A percentile compares a stretch with the other conserved stretches of the same genome.
These are phyloP conservation scores for Clonostachys sp. DNA, from an alignment of 2,329 filamentous ascomycete species.

Conservation along the genomic window DNA sequence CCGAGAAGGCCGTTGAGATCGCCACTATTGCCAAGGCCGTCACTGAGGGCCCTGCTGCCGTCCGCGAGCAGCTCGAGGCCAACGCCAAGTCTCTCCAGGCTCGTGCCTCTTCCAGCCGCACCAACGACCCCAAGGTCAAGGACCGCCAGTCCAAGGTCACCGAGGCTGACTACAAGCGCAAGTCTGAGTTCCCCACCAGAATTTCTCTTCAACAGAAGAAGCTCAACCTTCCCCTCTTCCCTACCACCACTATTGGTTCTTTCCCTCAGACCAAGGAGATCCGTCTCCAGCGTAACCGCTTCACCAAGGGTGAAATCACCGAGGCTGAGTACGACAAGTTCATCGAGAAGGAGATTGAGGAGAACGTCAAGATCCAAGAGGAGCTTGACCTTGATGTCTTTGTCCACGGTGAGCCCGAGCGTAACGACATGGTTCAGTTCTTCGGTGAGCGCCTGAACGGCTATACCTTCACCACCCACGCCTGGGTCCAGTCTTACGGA, in stretches of 20 bases:
- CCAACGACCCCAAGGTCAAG: slow-evolving; percentile 97
- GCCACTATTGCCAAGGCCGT: slow-evolving; percentile 95
- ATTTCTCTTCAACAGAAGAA: slow-evolving; percentile 86
- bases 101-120: slow-evolving; percentile 86
- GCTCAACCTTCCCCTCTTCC: slow-evolving; percentile 94
- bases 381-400: slow-evolving; percentile 96
- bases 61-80: slow-evolving; percentile 86
- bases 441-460: slow-evolving; percentile 96
- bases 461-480: slow-evolving; percentile 98
- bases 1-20: slow-evolving; percentile 89
- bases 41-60: slow-evolving; percentile 82
- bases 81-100: slow-evolving; percentile 93
- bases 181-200: slow-evolving; percentile 80
- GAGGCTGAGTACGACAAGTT: slow-evolving; percentile 93
- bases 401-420: slow-evolving; percentile 98
- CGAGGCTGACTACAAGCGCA: slow-evolving; percentile 82
- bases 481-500: slow-evolving; percentile 97
- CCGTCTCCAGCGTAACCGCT: slow-evolving; percentile 92
- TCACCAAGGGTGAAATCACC: slow-evolving; percentile 97
- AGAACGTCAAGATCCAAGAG: slow-evolving; percentile 94
- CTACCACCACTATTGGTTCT: slow-evolving; percentile 97
- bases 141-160: slow-evolving; percentile 89
- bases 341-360: slow-evolving; percentile 97
- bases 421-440: slow-evolving; percentile 99
- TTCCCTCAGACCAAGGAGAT: slow-evolving; percentile 99